Evolutionary conservation across 2,329 filamentous ascomycete species (phyloP), one percentile per base, ranked within the genome.

Genomic region (Paracoccidioides brasiliensis): DNA sequence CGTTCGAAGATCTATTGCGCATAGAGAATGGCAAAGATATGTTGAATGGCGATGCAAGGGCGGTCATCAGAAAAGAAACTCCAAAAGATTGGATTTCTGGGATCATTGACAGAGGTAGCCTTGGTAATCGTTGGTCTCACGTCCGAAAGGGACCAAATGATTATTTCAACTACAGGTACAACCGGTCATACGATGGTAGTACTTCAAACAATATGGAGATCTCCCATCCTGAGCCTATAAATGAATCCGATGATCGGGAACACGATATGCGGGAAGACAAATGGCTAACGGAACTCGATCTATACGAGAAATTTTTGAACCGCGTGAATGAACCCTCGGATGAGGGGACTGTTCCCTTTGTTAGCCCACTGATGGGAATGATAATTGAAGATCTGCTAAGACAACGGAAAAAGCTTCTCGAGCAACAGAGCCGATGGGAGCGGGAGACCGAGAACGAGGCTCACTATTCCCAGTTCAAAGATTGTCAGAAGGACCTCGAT

Each of bases 1-100:
- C 80, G 0, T 83, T 81, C 60, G 79, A 82, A 61, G 80, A 84
- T 60, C 71, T 83, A 8, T 60, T 83, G 14, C 72, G 72, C 50
- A 68, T 78, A 2, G 69, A 75, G 53, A 74, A 74, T 53, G 73
- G 72, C 28, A 67, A 71, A 55, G 62, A 67, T 30, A 70, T 75
- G 68, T 63, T 74, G 6, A 69, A 73, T 43, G 64, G 58, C 32
- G 64, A 67, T 30, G 51, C 59, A 2, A 53, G 62, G 6, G 57
- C 63, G 2, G 56, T 60, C 6, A 60, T 57, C 15, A 67, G 63
- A 42, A 59, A 59, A 4, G 66, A 72, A 57, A 62, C 64, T n/a
- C 64, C 66, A 12, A 64, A 64, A 38, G 68, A 69, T 8, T 75
- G 73, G 73, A 53, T 75, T 2, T 63, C 67, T 22, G 68, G 70